A percentile compares a stretch with the other conserved stretches of the same genome.
Conservation (phyloP, 495 filamentous ascomycete species). For the Xylaria flabelliformis region DNA sequence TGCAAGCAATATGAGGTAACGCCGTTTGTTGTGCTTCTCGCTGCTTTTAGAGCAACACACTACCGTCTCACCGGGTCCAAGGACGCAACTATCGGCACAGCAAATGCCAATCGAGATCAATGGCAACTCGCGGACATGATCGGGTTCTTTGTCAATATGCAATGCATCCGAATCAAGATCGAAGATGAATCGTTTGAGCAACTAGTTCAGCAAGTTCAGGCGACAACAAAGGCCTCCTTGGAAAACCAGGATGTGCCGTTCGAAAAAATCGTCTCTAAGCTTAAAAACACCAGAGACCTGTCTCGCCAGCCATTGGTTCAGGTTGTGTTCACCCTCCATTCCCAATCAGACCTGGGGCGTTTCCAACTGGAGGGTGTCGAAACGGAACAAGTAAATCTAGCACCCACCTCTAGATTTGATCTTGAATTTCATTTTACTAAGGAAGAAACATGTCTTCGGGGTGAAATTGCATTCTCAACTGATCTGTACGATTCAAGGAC, state of each 20-base stretch:
- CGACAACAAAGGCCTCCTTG: not conserved
- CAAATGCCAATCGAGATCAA: slow-evolving; percentile 22
- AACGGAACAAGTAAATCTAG: not conserved
- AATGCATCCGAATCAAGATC: slow-evolving; percentile 16
- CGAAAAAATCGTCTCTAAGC: slow-evolving; percentile 20
- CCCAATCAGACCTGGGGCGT: slow-evolving; percentile 20
- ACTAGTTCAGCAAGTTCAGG: slow-evolving; percentile 15
- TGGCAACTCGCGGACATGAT: slow-evolving; percentile 11
- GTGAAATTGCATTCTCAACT: not conserved
- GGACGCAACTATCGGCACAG: slow-evolving; percentile 18
- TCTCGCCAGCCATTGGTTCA: slow-evolving; percentile 26
- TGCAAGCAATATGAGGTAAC: not conserved
- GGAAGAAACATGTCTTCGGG: slow-evolving; percentile 6
- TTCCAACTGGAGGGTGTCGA: slow-evolving; percentile 9
- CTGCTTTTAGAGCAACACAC: slow-evolving; percentile 23
- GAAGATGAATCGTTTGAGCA: slow-evolving; percentile 21
- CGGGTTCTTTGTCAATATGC: slow-evolving; percentile 29
- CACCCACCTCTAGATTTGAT: slow-evolving; percentile 21
- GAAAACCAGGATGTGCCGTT: slow-evolving; percentile 24
- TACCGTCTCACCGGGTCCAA: slow-evolving; percentile 21
- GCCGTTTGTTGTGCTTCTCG: slow-evolving; percentile 24
- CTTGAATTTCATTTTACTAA: slow-evolving; percentile 27
- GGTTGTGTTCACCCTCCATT: slow-evolving; percentile 25
- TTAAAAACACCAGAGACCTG: slow-evolving; percentile 3
- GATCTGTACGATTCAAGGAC: not conserved